phyloP scores from a whole-genome alignment of 352 stramenopile genomes.

The Globisporangium nodosum region DNA sequence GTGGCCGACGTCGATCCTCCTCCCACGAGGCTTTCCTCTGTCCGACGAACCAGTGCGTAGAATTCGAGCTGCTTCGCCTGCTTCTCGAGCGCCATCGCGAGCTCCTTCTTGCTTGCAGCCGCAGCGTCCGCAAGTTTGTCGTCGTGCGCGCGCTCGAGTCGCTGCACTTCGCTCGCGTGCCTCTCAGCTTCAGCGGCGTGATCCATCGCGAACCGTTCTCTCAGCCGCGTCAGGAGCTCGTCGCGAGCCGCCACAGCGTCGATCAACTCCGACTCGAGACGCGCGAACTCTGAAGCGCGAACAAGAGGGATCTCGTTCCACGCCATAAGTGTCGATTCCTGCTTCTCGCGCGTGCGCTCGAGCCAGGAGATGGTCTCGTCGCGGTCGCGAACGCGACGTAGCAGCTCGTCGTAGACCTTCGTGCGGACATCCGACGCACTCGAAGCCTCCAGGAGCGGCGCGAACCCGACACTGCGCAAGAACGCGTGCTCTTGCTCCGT shows the following conservation, averaged over 20 bases:
- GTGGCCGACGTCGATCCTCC: background rate
- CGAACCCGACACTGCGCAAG: slow-evolving; percentile 1
- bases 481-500: slow-evolving; percentile 11
- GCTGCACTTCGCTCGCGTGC: background rate
- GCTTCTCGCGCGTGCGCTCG: background rate
- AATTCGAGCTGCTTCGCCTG: slow-evolving; percentile 48
- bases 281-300: background rate
- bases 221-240: background rate
- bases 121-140: background rate
- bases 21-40: slow-evolving; percentile 1
- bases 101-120: slow-evolving; percentile 10
- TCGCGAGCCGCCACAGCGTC: background rate
- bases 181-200: background rate
- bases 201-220: background rate
- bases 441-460: background rate
- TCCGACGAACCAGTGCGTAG: slow-evolving; percentile 18
- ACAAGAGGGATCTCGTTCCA: slow-evolving; percentile 7
- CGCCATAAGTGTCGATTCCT: slow-evolving; percentile 1
- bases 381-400: background rate
- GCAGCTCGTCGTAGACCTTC: slow-evolving; percentile 10
- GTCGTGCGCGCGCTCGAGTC: background rate
- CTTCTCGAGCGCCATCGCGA: slow-evolving; percentile 27
- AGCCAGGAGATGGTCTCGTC: slow-evolving; percentile 1
- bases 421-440: background rate
- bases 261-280: background rate